These are phyloP conservation scores for Chlorella sorokiniana DNA, from an alignment of 139 green algal genomes.

Conservation along the genomic window DNA sequence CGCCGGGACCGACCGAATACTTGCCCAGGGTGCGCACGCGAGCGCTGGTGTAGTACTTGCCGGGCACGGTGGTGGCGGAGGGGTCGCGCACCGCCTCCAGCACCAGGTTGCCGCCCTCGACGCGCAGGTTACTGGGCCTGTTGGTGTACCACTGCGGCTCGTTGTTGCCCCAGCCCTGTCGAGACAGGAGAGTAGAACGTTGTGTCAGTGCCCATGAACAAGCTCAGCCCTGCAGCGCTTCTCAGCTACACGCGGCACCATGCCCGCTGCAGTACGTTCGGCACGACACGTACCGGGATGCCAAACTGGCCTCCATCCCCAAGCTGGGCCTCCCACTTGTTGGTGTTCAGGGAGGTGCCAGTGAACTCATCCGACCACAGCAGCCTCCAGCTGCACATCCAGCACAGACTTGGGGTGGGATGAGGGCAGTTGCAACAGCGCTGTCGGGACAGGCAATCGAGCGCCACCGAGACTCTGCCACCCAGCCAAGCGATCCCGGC, in stretches of 20 bases:
- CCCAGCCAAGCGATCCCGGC: no score
- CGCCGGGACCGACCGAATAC: neutral
- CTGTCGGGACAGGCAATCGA: neutral
- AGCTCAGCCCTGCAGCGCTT: no score
- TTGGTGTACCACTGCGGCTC: constrained; percentile 12
- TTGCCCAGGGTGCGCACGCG: neutral
- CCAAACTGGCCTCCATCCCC: constrained; percentile 9
- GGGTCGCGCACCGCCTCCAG: neutral
- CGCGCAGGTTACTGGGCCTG: neutral
- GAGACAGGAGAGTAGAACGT: no score
- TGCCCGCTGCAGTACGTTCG: no score
- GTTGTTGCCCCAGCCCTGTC: constrained; percentile 6
- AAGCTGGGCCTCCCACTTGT: constrained; percentile 20
- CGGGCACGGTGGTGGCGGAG: neutral
- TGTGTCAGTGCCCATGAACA: no score
- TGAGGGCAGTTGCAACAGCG: neutral
- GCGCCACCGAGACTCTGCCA: neutral
- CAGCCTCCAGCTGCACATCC: neutral
- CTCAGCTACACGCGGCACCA: no score
- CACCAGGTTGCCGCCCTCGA: neutral
- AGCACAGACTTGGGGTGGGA: neutral
- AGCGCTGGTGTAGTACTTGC: neutral
- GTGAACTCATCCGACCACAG: constrained; percentile 23
- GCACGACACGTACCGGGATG: no score
- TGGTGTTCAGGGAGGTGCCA: neutral